Conservation (phyloP, 352 stramenopile genomes). For the Phytophthora meadii region DNA sequence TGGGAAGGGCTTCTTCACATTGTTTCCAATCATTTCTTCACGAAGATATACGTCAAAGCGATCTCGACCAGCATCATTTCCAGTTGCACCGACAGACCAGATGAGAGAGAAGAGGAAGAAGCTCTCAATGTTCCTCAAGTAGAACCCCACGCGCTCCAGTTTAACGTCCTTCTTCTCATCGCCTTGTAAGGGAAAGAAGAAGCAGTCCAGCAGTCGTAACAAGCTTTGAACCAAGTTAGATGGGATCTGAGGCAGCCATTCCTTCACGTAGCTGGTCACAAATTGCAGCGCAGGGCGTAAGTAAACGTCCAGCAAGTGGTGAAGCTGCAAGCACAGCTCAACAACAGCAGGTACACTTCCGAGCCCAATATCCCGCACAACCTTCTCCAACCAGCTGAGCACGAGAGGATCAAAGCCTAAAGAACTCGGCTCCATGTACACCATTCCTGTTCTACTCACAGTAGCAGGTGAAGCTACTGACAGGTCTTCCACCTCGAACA, state of each 20-base stretch:
- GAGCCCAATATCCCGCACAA: slow-evolving; percentile 68
- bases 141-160: slow-evolving; percentile 70
- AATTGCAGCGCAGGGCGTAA: slow-evolving; percentile 83
- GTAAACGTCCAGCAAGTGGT: slow-evolving; percentile 91
- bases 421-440: slow-evolving; percentile 96
- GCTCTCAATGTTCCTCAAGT: slow-evolving; percentile 82
- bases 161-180: slow-evolving; percentile 90
- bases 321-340: slow-evolving; percentile 54
- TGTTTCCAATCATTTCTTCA: slow-evolving; percentile 76
- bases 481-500: slow-evolving; percentile 97
- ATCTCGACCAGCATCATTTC: slow-evolving; percentile 83
- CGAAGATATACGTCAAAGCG: slow-evolving; percentile 91
- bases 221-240: slow-evolving; percentile 92
- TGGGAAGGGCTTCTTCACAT: slow-evolving; percentile 65
- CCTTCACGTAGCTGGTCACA: slow-evolving; percentile 87
- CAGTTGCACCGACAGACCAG: slow-evolving; percentile 93
- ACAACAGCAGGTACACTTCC: slow-evolving; percentile 51
- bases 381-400: slow-evolving; percentile 87
- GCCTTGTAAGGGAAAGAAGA: slow-evolving; percentile 81
- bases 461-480: slow-evolving; percentile 94
- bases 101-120: slow-evolving; percentile 94
- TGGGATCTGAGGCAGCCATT: slow-evolving; percentile 92
- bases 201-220: slow-evolving; percentile 93
- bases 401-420: slow-evolving; percentile 92
- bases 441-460: slow-evolving; percentile 94